A percentile compares a stretch with the other conserved stretches of the same genome.
These are phyloP conservation scores for Trametes cingulata DNA, from an alignment of 768 basidiomycete genomes.

Conservation along the genomic window DNA sequence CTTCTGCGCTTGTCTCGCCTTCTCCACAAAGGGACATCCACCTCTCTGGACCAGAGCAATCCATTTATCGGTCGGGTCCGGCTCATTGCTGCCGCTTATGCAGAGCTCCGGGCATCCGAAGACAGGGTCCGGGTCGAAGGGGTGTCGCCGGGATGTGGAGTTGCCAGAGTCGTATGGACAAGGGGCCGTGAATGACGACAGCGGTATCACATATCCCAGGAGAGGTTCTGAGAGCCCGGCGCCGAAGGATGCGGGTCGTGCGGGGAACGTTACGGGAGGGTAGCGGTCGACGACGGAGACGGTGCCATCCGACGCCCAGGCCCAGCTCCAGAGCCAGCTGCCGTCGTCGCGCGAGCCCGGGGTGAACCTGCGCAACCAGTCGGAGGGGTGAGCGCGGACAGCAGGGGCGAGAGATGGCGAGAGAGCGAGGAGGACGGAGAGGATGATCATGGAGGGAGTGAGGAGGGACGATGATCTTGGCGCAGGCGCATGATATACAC, in stretches of 20 bases:
- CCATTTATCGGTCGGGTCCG: constrained; percentile 71
- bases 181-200: constrained; percentile 36
- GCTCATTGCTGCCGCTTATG: constrained; percentile 51
- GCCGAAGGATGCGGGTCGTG: constrained; percentile 77
- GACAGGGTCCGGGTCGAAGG: constrained; percentile 28
- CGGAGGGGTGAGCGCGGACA: constrained; percentile 24
- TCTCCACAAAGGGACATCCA: constrained; percentile 87
- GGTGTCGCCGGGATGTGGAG: constrained; percentile 14
- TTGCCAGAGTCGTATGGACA: constrained; percentile 42
- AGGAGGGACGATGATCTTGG: constrained; percentile 1
- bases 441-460: constrained; percentile 22
- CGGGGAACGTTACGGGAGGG: constrained; percentile 68
- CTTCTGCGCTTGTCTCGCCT: constrained; percentile 53
- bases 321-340: constrained; percentile 42
- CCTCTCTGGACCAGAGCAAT: constrained; percentile 92
- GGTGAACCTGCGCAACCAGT: constrained; percentile 33
- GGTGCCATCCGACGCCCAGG: constrained; percentile 41
- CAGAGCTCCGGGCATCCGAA: constrained; percentile 74
- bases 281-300: constrained; percentile 78
- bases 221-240: constrained; percentile 59
- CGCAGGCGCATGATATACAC: constrained; percentile 14
- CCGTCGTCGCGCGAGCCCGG: constrained; percentile 29
- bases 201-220: constrained; percentile 40
- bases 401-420: constrained; percentile 9
- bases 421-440: constrained; percentile 20